A percentile compares a stretch with the other conserved stretches of the same genome.
Conservation (phyloP, 306 rosid genomes). For the Carpinus viminea region DNA sequence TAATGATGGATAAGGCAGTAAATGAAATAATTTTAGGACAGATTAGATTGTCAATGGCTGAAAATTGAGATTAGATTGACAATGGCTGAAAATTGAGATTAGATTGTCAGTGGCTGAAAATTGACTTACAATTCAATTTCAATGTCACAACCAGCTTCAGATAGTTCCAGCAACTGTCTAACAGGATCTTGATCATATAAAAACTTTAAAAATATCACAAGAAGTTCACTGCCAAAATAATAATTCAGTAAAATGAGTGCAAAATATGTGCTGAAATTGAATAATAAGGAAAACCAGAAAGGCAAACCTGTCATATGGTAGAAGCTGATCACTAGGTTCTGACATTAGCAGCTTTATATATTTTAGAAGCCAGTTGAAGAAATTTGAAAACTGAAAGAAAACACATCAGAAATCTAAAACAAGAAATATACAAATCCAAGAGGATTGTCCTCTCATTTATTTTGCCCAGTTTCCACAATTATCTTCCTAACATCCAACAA, state of each 20-base stretch:
- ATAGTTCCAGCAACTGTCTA: conserved; percentile 74
- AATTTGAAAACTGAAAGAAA: conserved; percentile 76
- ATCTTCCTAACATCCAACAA: background rate
- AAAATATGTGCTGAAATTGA: conserved; percentile 20
- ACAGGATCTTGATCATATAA: conserved; percentile 93
- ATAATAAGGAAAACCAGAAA: conserved; percentile 25
- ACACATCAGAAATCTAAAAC: conserved; percentile 20
- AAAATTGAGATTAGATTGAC: conserved; percentile 9
- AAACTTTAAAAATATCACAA: conserved; percentile 82
- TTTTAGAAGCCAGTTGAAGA: conserved; percentile 96
- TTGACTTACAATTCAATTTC: conserved; percentile 79
- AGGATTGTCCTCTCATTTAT: background rate
- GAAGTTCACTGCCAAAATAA: conserved; percentile 84
- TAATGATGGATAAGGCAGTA: conserved; percentile 17
- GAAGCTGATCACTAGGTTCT: conserved; percentile 96
- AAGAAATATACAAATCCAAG: background rate
- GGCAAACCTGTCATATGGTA: conserved; percentile 73
- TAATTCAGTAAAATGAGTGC: conserved; percentile 24
- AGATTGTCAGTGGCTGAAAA: background rate
- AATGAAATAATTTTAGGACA: conserved; percentile 18
- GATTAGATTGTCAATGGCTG: background rate
- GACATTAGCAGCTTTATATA: conserved; percentile 86
- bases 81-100: conserved; percentile 3
- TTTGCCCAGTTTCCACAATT: background rate
- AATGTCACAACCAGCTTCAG: conserved; percentile 59